Evolutionary conservation across 495 filamentous ascomycete genomes (phyloP).

Genomic region (Daldinia loculata): DNA sequence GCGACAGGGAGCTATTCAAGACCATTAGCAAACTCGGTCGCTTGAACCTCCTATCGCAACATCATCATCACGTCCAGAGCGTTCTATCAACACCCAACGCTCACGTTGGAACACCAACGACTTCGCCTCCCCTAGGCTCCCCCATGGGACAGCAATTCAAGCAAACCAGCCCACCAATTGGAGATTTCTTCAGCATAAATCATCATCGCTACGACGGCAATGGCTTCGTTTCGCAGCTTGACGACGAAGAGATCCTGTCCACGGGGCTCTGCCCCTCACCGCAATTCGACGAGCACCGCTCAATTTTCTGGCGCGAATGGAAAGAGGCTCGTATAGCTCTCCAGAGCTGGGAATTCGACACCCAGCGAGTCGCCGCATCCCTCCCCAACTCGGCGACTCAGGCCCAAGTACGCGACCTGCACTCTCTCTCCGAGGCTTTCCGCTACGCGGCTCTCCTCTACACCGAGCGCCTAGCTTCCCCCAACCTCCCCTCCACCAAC

Average conservation of each 20-base stretch:
- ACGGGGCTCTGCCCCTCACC: conserved; percentile 47
- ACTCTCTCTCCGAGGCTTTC: conserved; percentile 85
- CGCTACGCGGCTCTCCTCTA: conserved; percentile 90
- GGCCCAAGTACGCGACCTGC: conserved; percentile 59
- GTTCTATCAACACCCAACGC: conserved; percentile 42
- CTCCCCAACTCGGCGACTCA: conserved; percentile 56
- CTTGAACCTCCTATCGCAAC: conserved; percentile 88
- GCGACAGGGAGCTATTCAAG: conserved; percentile 82
- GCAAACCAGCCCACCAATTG: conserved; percentile 40
- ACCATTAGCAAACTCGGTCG: conserved; percentile 80
- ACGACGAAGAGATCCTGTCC: conserved; percentile 54
- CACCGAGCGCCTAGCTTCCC: conserved; percentile 85
- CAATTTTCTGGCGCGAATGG: conserved; percentile 87
- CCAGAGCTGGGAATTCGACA: conserved; percentile 81
- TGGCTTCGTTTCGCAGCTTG: conserved; percentile 63
- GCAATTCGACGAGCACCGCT: conserved; percentile 61
- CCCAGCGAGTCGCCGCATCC: conserved; percentile 54
- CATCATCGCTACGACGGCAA: conserved; percentile 67
- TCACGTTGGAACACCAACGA: conserved; percentile 37
- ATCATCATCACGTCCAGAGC: conserved; percentile 60
- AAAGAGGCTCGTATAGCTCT: conserved; percentile 76
- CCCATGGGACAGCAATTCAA: conserved; percentile 62
- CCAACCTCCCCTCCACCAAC: conserved; percentile 75
- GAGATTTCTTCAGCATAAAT: conserved; percentile 43
- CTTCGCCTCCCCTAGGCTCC: conserved; percentile 51